Percentiles rank a stretch among this genome's conserved stretches.
Conservation (phyloP, 1,139 yeast species). For the Arxiozyma bovina region DNA sequence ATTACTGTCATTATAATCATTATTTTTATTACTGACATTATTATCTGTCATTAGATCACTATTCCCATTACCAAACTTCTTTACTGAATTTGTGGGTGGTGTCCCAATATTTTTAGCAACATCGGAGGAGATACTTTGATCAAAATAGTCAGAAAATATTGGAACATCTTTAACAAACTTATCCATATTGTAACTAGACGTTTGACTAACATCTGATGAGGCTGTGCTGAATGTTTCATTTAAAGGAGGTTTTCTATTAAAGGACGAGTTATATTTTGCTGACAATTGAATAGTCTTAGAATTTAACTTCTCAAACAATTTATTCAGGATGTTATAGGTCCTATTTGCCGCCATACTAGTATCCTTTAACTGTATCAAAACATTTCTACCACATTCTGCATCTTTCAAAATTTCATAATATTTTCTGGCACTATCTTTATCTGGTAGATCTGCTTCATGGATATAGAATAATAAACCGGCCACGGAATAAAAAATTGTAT, state of each 20-base stretch:
- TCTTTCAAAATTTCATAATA: conserved; percentile 53
- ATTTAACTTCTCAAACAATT: conserved; percentile 73
- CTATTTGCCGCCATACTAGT: conserved; percentile 71
- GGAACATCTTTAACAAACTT: conserved; percentile 4
- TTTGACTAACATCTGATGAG: neutral
- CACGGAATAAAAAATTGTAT: conserved; percentile 85
- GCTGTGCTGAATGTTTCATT: neutral
- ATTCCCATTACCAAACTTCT: neutral
- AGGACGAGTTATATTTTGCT: conserved; percentile 3
- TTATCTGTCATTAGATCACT: neutral
- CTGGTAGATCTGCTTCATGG: conserved; percentile 53
- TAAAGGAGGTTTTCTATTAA: neutral
- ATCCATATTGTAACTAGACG: conserved; percentile 3
- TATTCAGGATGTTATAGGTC: conserved; percentile 69
- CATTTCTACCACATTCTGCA: conserved; percentile 73
- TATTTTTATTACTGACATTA: neutral
- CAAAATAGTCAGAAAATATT: neutral
- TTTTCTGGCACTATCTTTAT: conserved; percentile 56
- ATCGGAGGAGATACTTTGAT: neutral
- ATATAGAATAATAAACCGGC: conserved; percentile 81
- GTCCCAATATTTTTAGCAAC: neutral
- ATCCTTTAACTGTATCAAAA: conserved; percentile 61
- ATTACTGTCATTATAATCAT: neutral
- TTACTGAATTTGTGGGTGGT: neutral
- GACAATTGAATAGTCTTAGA: conserved; percentile 20